A percentile compares a stretch with the other conserved stretches of the same genome.
These are phyloP conservation scores for Sarcocystis neurona DNA, from an alignment of 169 alveolate species.

Conservation along the genomic window DNA sequence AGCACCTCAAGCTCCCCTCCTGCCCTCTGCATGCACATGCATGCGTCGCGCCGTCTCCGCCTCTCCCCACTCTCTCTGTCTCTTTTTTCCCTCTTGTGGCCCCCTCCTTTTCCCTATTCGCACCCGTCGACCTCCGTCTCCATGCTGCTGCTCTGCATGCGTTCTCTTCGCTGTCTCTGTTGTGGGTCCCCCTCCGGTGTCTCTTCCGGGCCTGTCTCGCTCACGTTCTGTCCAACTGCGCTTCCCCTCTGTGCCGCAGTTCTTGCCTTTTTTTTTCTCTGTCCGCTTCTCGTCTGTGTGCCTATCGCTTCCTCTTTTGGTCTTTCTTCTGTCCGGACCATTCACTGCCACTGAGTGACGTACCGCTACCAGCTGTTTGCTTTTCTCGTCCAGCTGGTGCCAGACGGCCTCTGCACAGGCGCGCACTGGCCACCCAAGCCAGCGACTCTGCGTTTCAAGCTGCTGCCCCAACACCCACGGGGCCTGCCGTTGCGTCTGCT, in stretches of 20 bases:
- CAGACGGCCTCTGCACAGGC: slow-evolving; percentile 29
- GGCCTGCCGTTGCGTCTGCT: neutral
- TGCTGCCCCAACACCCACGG: neutral
- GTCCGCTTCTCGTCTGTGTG: neutral
- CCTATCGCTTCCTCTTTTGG: neutral
- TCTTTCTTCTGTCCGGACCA: too few species aligned
- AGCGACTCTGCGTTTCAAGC: slow-evolving; percentile 7
- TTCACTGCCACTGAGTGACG: too few species aligned
- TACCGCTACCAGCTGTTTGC: slow-evolving; percentile 27
- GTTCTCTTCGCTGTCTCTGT: neutral
- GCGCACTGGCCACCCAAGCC: neutral
- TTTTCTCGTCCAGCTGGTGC: slow-evolving; percentile 33
- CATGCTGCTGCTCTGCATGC: neutral
- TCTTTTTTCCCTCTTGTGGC: too few species aligned
- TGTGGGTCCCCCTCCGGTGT: neutral
- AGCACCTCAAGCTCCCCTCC: too few species aligned
- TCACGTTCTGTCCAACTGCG: too few species aligned
- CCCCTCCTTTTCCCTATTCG: too few species aligned
- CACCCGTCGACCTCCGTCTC: neutral
- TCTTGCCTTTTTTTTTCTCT: too few species aligned
- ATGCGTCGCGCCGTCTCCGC: too few species aligned
- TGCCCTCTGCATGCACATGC: too few species aligned
- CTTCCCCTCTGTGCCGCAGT: too few species aligned
- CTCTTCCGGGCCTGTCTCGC: too few species aligned
- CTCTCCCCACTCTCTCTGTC: too few species aligned